These are phyloP conservation scores for Sclerotinia borealis DNA, from an alignment of 2,329 filamentous ascomycete species.

Conservation along the genomic window DNA sequence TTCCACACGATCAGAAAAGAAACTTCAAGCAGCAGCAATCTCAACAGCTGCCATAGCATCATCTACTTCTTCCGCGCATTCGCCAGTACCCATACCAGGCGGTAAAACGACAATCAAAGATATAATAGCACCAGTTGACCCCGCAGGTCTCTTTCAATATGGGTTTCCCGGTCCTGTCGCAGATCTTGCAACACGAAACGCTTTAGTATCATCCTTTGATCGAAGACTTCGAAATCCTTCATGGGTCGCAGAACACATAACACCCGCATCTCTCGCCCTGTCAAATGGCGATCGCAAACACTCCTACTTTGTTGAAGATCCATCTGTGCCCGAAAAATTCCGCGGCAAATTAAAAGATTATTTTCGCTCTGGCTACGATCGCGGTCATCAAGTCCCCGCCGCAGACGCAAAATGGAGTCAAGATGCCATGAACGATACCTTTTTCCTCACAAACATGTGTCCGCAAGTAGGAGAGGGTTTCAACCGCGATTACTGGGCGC, in stretches of 20 bases:
- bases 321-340: conserved; percentile 74
- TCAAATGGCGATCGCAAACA: conserved; percentile 78
- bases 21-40: conserved; percentile 32
- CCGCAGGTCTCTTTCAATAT: conserved; percentile 72
- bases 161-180: conserved; percentile 87
- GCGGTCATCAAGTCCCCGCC: conserved; percentile 93
- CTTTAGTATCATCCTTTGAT: conserved; percentile 84
- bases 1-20: conserved; percentile 48
- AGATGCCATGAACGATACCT: conserved; percentile 89
- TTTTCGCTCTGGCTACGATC: conserved; percentile 88
- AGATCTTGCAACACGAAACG: conserved; percentile 70
- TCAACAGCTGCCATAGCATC: conserved; percentile 22
- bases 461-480: conserved; percentile 97
- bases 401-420: conserved; percentile 97
- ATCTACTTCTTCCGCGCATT: conserved; percentile 26
- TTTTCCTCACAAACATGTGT: conserved; percentile 92
- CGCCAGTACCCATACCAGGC: conserved; percentile 24
- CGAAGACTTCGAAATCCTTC: conserved; percentile 83
- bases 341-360: conserved; percentile 90
- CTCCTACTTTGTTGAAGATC: conserved; percentile 78
- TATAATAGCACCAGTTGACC: conserved; percentile 56
- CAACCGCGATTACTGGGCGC: conserved; percentile 98
- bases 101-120: conserved; percentile 27
- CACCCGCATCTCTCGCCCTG: conserved; percentile 68
- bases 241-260: conserved; percentile 97